Evolutionary conservation across 352 stramenopile genomes (phyloP).

Genomic region (Globisporangium spinosum): DNA sequence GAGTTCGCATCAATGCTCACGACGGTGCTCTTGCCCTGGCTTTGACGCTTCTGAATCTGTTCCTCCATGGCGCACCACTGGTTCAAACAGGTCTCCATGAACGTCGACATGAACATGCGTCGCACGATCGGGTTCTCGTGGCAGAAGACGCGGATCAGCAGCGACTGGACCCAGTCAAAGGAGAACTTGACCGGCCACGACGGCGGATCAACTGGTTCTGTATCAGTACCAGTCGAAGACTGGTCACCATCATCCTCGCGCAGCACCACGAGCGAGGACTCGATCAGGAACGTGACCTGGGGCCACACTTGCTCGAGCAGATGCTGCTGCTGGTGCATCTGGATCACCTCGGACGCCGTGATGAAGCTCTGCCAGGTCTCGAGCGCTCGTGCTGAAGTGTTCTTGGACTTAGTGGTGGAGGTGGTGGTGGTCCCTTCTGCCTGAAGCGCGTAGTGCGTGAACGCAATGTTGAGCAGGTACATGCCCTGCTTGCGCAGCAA

Average conservation of each 20-base stretch:
- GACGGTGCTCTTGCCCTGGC: background rate
- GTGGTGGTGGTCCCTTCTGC: background rate
- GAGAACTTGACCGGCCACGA: constrained; percentile 57
- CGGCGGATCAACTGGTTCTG: background rate
- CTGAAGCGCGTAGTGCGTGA: constrained; percentile 41
- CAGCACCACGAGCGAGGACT: constrained; percentile 32
- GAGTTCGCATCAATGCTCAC: constrained; percentile 14
- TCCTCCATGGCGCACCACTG: constrained; percentile 21
- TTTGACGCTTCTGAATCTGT: background rate
- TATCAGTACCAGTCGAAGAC: too few species aligned
- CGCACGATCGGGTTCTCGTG: constrained; percentile 80
- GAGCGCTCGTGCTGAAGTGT: background rate
- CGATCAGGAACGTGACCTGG: constrained; percentile 54
- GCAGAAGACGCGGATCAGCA: constrained; percentile 63
- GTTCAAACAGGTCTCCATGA: constrained; percentile 45
- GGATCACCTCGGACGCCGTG: constrained; percentile 72
- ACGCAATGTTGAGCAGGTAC: constrained; percentile 60
- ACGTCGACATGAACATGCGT: constrained; percentile 64
- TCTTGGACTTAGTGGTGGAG: constrained; percentile 10
- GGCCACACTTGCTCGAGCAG: constrained; percentile 83
- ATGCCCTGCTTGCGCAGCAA: constrained; percentile 69
- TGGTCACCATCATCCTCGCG: background rate
- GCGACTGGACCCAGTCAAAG: constrained; percentile 75
- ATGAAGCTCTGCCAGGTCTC: constrained; percentile 68
- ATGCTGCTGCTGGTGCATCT: constrained; percentile 82